Conservation (phyloP, 345 rosid genomes). For the Murraya paniculata region DNA sequence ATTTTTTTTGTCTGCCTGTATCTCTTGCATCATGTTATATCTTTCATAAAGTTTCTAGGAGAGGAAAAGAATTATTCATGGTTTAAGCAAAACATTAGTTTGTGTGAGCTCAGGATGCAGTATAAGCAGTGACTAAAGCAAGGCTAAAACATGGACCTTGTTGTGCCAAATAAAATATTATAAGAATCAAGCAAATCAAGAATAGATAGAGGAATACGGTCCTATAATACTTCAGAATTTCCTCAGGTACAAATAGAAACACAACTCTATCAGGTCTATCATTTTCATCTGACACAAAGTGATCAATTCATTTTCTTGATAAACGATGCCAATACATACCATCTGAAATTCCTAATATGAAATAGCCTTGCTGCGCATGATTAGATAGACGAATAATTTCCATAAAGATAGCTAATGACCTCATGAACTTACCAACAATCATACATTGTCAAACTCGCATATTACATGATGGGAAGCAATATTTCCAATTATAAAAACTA, state of each 20-base stretch:
- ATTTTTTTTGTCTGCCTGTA: fast-evolving
- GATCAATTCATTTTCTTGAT: background rate
- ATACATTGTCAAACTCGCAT: background rate
- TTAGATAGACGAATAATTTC: background rate
- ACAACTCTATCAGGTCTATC: background rate
- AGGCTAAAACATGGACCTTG: too few relatives aligned
- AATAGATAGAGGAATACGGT: too few relatives aligned
- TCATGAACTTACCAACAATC: background rate
- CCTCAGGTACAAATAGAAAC: background rate
- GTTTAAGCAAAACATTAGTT: too few relatives aligned
- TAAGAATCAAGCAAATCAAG: background rate
- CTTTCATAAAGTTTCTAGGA: too few relatives aligned
- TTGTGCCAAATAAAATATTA: too few relatives aligned
- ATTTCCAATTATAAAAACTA: background rate
- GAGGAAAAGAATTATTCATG: too few relatives aligned
- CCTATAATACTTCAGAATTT: background rate
- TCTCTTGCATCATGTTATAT: too few relatives aligned
- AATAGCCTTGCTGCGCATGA: background rate
- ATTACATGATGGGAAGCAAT: background rate
- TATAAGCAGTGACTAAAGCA: too few relatives aligned
- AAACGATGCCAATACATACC: background rate
- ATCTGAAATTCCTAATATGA: background rate
- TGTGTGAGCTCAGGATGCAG: too few relatives aligned
- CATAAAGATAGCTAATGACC: background rate
- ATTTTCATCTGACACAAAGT: background rate